Conservation (phyloP, 1,139 yeast species). For the Yamadazyma buinensis region DNA sequence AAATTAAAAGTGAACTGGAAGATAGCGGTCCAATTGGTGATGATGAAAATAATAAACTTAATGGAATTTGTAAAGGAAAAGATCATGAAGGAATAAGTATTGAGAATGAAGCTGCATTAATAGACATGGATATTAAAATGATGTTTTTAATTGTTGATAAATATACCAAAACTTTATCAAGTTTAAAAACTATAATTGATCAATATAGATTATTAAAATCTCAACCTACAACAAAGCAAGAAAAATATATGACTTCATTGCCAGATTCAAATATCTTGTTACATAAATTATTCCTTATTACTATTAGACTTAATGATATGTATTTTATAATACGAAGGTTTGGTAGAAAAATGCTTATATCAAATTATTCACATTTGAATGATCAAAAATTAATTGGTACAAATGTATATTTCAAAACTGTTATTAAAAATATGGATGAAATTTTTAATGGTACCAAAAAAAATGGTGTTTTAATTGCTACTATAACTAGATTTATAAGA, state of each 20-base stretch:
- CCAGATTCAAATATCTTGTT: conserved; percentile 28
- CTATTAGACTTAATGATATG: conserved; percentile 44
- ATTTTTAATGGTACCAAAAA: conserved; percentile 45
- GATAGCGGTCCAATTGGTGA: not conserved
- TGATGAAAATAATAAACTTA: too few relatives aligned
- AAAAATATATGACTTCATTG: conserved; percentile 12
- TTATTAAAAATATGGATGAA: conserved; percentile 38
- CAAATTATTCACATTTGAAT: conserved; percentile 36
- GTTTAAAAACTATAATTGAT: conserved; percentile 22
- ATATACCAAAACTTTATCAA: conserved; percentile 19
- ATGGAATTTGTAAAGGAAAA: too few relatives aligned
- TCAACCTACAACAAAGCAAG: conserved; percentile 10
- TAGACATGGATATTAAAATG: conserved; percentile 42
- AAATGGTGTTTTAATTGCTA: conserved; percentile 51
- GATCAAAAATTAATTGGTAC: conserved; percentile 33
- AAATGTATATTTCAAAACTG: conserved; percentile 25
- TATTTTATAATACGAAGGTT: conserved; percentile 41
- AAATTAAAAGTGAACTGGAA: not conserved
- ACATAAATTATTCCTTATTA: conserved; percentile 46
- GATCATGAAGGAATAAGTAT: too few relatives aligned
- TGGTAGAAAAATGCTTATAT: conserved; percentile 42
- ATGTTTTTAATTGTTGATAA: conserved; percentile 22
- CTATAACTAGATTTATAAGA: conserved; percentile 46
- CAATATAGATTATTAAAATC: conserved; percentile 22
- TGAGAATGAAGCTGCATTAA: conserved; percentile 29